phyloP scores from a whole-genome alignment of 202 grass and related monocot genomes.

The Saccharum hybrid region DNA sequence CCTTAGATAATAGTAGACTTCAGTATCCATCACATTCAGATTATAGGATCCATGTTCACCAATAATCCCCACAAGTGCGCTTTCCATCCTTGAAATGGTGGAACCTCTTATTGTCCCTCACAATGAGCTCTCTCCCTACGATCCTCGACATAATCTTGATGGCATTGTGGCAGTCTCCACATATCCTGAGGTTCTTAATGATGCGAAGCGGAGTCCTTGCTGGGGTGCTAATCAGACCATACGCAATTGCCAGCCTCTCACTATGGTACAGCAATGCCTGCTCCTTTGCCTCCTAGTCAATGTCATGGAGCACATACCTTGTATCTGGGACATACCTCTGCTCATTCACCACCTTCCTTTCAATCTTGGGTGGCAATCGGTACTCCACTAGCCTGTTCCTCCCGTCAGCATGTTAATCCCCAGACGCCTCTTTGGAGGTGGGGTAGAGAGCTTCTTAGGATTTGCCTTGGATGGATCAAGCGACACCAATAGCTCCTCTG shows the following conservation, averaged over 20 bases:
- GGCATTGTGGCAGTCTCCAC: slow-evolving; percentile 95
- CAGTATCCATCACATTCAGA: background rate
- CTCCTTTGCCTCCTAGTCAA: slow-evolving; percentile 16
- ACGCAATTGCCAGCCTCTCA: slow-evolving; percentile 91
- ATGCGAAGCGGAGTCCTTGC: slow-evolving; percentile 88
- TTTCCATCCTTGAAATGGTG: slow-evolving; percentile 96
- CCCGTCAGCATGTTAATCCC: slow-evolving; percentile 88
- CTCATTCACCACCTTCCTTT: slow-evolving; percentile 40
- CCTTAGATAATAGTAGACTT: slow-evolving; percentile 3
- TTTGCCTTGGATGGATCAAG: slow-evolving; percentile 61
- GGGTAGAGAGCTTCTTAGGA: slow-evolving; percentile 61
- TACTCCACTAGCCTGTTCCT: slow-evolving; percentile 88
- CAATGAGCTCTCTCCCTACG: slow-evolving; percentile 91
- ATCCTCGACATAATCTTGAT: slow-evolving; percentile 98
- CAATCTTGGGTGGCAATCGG: slow-evolving; percentile 39
- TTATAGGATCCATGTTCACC: slow-evolving; percentile 54
- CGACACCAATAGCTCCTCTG: slow-evolving; percentile 65
- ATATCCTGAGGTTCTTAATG: slow-evolving; percentile 96
- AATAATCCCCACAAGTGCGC: slow-evolving; percentile 96
- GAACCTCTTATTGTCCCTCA: slow-evolving; percentile 94
- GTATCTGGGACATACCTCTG: slow-evolving; percentile 16
- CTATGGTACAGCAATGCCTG: slow-evolving; percentile 62
- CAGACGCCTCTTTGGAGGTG: slow-evolving; percentile 67
- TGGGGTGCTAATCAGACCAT: slow-evolving; percentile 91
- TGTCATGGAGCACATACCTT: slow-evolving; percentile 23